phyloP scores from a whole-genome alignment of 768 basidiomycete genomes.

The Termitomyces sp. region DNA sequence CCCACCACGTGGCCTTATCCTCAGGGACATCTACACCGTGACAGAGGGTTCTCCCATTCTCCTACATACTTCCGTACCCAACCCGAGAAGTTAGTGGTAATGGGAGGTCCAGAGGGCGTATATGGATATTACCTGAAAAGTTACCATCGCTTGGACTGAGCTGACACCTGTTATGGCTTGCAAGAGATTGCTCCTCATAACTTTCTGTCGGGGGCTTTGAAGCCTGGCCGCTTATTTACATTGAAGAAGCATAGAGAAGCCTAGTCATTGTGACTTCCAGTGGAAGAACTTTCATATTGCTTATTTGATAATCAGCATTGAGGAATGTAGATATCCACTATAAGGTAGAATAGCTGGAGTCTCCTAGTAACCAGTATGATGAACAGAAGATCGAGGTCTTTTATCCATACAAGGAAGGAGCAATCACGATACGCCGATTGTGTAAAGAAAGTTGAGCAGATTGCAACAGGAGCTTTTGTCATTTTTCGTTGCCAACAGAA shows the following conservation, averaged over 20 bases:
- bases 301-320: background rate
- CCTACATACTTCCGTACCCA: slow-evolving; percentile 44
- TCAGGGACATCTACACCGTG: slow-evolving; percentile 55
- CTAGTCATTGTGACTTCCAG: background rate
- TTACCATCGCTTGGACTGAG: background rate
- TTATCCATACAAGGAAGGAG: too few relatives aligned
- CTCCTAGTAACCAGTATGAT: background rate
- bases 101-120: slow-evolving; percentile 17
- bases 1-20: slow-evolving; percentile 39
- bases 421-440: background rate
- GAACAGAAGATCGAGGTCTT: background rate
- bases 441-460: background rate
- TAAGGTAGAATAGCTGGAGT: background rate
- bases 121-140: slow-evolving; percentile 23
- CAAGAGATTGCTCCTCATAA: slow-evolving; percentile 35
- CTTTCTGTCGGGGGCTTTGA: slow-evolving; percentile 17
- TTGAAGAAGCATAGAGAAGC: background rate
- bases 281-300: background rate
- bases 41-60: slow-evolving; percentile 43
- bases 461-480: background rate
- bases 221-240: background rate
- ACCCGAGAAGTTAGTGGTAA: slow-evolving; percentile 20
- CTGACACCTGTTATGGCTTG: background rate
- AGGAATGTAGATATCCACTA: background rate
- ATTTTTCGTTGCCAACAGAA: background rate